A percentile compares a stretch with the other conserved stretches of the same genome.
These are phyloP conservation scores for Fusarium neocosmosporiellum DNA, from an alignment of 2,329 filamentous ascomycete species.

Conservation along the genomic window DNA sequence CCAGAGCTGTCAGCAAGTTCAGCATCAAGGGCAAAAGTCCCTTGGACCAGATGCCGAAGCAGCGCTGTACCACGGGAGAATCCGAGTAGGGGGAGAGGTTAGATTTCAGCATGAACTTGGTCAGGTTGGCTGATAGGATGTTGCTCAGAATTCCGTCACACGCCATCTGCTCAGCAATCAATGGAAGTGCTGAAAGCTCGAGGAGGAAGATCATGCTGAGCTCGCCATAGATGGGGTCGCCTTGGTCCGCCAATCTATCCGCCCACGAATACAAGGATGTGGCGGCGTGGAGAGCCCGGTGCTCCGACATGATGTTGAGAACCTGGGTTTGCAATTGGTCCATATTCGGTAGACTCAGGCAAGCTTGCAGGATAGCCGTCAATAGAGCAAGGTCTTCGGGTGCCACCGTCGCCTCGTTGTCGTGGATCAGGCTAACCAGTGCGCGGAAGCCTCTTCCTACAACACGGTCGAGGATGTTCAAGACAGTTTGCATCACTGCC, in stretches of 20 bases:
- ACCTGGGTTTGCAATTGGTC: constrained; percentile 78
- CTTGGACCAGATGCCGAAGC: constrained; percentile 91
- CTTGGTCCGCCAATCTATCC: constrained; percentile 79
- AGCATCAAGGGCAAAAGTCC: constrained; percentile 89
- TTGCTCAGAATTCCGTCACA: constrained; percentile 86
- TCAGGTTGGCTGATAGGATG: constrained; percentile 81
- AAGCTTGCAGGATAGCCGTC: constrained; percentile 88
- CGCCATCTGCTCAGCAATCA: constrained; percentile 89
- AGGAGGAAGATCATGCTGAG: constrained; percentile 90
- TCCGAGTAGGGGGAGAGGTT: constrained; percentile 84
- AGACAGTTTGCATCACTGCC: constrained; percentile 68
- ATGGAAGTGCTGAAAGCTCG: constrained; percentile 83
- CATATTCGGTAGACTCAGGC: constrained; percentile 81
- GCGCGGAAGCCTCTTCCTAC: constrained; percentile 86
- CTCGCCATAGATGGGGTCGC: constrained; percentile 92
- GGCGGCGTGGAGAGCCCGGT: constrained; percentile 83
- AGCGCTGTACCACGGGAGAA: constrained; percentile 72
- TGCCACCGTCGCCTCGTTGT: constrained; percentile 68
- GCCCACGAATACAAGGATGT: constrained; percentile 94
- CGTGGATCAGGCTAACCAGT: constrained; percentile 84
- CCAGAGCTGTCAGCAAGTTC: constrained; percentile 86
- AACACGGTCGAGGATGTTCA: constrained; percentile 83
- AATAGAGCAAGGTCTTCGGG: constrained; percentile 88
- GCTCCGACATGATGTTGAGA: constrained; percentile 74
- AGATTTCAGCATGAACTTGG: constrained; percentile 77